Base-by-base conservation (phyloP, 2,329 filamentous ascomycete species). In the Dactylellina cionopaga region DNA sequence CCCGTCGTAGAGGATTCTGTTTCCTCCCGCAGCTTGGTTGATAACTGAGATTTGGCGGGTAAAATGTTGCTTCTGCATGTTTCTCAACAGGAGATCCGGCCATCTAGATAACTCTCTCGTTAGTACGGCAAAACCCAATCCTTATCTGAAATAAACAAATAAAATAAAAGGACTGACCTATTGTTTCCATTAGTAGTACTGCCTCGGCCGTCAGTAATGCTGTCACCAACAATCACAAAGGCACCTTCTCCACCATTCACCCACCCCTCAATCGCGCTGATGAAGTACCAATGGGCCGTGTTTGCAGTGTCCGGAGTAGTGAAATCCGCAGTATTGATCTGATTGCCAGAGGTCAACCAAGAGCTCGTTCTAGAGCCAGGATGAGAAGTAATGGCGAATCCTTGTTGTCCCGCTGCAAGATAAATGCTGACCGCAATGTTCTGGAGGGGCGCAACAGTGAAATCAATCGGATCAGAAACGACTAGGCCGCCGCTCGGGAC, bases 11-110 rank as follows among this genome's bases (percentile, higher is more conserved):
- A 90, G 83, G 1, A 90, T 83, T 0, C 87, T 81, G 78, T 90
- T 90, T n/a, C 88, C 89, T 44, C 88, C 88, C 0, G 88, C 88
- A 1, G 88, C 88, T 79, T 90, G 85, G 80, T 90, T 90, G 74
- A 84, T 81, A 10, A 90, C 80, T 10, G 84, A 83, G 54, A 90
- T 83, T 71, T 84, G 80, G 19, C 80, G 81, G 47, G 84, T 83
- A 10, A 78, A 74, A 7, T 78, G 77, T 47, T 82, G 77, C 75
- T 83, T 77, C 76, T 86, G 83, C 81, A 88, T 80, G 63, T 82
- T 82, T 10, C 80, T 80, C 25, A 87, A 80, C 13, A 89, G 80
- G 0, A 86, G 80, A 75, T 88, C 85, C 1, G 86, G 84, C 86
- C 87, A 88, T 33, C 82, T 83, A 49, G 10, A 31, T 47, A 15